Base-by-base conservation (phyloP, 192 early-diverging fungal genomes). In the Coemansia sp. region DNA sequence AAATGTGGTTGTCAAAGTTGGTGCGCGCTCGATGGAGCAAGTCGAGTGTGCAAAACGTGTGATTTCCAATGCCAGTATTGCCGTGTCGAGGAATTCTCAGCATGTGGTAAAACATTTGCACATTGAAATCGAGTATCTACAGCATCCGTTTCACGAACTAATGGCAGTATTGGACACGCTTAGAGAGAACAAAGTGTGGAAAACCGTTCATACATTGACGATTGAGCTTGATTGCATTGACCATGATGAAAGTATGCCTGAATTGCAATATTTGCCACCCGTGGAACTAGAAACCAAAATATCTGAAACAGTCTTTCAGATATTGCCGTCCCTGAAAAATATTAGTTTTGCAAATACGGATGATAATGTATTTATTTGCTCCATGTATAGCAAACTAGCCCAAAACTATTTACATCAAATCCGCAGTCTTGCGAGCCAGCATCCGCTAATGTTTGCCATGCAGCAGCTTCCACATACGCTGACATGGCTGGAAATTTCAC, bases 401-500 rank as follows among this genome's bases (percentile, higher is more conserved):
- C 3, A 43, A 14, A 43, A 43, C 41, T 43, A 43, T n/a, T 43
- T 15, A 3, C 41, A 9, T 9, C 5, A 43, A n/a, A 43, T 43
- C 12, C 12, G 41, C 41, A 43, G 41, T n/a, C 41, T 43, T 9
- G 41, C 41, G 12, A 43, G 41, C 15, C 41, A 43, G 41, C 41
- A 43, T n/a, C 41, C 41, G 41, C 41, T 43, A 3, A 11, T 14
- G 12, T 43, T 43, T 43, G 11, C 12, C 41, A 29, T 32, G 29
- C 29, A 55, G 53, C 25, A 29, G 32, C 27, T 45, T 45, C 48
- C 59, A 6, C 10, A 14, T 5, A 12, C n/a, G 7, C 10, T 60
- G 59, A 47, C 59, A 2, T 23, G 39, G 24, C 47, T 60, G n/a
- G 29, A 60, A 6, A 60, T 60, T 9, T 9, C 43, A 7, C 17